These are phyloP conservation scores for Nicotiana tabacum DNA, from an alignment of 257 asterid genomes.

Conservation along the genomic window DNA sequence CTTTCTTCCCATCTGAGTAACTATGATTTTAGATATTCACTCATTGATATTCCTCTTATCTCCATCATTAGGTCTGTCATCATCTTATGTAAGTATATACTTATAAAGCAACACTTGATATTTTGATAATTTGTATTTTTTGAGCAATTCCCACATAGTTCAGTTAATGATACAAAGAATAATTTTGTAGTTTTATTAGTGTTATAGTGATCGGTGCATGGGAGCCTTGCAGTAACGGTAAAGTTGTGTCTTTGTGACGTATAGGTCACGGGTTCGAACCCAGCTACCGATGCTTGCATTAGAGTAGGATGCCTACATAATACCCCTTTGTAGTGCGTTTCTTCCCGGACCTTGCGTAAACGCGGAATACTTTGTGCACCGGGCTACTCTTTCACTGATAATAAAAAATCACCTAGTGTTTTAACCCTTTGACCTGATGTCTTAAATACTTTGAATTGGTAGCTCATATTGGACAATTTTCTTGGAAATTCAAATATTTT, in stretches of 20 bases:
- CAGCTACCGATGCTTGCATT: accelerated
- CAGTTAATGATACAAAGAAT: neutral
- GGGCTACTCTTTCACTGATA: no score
- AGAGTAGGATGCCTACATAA: no score
- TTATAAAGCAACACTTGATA: neutral
- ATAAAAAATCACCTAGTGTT: neutral
- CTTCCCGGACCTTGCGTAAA: accelerated
- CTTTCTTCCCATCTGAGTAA: constrained; percentile 37
- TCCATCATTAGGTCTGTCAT: constrained; percentile 76
- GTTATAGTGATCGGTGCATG: neutral
- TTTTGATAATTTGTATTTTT: neutral
- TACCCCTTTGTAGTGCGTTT: no score
- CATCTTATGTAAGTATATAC: constrained; percentile 58
- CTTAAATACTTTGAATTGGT: neutral
- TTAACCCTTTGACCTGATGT: neutral
- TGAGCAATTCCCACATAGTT: neutral
- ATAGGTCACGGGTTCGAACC: no score
- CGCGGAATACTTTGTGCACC: no score
- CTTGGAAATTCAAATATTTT: neutral
- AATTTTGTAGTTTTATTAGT: neutral
- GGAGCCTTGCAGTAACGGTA: no score
- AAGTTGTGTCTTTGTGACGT: no score
- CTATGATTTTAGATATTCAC: constrained; percentile 85
- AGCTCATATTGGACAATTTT: neutral
- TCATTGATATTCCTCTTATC: constrained; percentile 78